These are phyloP conservation scores for Pythium guiyangense DNA, from an alignment of 352 stramenopile genomes.

Conservation along the genomic window DNA sequence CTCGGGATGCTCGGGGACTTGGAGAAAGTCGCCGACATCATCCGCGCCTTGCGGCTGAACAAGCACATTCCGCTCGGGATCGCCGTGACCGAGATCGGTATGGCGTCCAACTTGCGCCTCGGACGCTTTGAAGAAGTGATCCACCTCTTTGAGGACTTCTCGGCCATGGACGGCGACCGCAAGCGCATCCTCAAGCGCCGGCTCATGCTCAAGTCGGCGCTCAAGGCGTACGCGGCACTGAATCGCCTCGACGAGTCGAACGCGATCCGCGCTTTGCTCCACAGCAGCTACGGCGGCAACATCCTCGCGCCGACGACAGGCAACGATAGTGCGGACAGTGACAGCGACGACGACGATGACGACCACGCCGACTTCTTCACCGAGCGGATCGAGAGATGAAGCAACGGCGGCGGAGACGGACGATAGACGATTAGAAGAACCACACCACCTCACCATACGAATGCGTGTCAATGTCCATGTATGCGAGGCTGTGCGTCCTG, in stretches of 20 bases:
- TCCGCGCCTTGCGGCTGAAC: constrained; percentile 61
- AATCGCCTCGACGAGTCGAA: constrained; percentile 57
- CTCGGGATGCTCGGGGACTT: constrained; percentile 52
- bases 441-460: too few species aligned
- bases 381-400: constrained; percentile 15
- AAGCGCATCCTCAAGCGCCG: constrained; percentile 47
- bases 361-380: constrained; percentile 18
- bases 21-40: constrained; percentile 58
- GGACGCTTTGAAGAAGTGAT: constrained; percentile 54
- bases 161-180: constrained; percentile 47
- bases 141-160: constrained; percentile 75
- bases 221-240: constrained; percentile 47
- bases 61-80: constrained; percentile 73
- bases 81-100: constrained; percentile 67
- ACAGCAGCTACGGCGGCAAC: constrained; percentile 22
- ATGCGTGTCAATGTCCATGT: too few species aligned
- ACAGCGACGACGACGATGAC: constrained; percentile 18
- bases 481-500: too few species aligned
- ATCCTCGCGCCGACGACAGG: constrained; percentile 13
- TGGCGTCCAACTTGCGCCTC: constrained; percentile 59
- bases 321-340: constrained; percentile 8
- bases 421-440: constrained; percentile 20
- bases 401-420: too few species aligned
- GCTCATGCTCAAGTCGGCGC: constrained; percentile 58
- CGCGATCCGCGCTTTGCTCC: constrained; percentile 46